phyloP scores from a whole-genome alignment of 371 early-diverging fungal species.

The Mucor plumbeus region DNA sequence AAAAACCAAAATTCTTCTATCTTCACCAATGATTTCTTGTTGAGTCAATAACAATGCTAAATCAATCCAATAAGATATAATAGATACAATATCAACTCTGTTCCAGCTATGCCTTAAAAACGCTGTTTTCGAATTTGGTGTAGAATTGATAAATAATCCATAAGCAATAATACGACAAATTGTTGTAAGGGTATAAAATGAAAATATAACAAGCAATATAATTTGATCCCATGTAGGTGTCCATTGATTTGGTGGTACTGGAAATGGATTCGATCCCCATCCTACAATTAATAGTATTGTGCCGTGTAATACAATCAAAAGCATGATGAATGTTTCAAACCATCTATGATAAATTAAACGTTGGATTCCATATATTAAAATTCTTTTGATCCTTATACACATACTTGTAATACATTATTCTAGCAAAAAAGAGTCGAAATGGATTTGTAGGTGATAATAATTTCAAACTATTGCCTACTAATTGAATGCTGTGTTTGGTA shows the following conservation, averaged over 20 bases:
- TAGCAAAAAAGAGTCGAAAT: constrained; percentile 32
- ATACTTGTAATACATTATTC: constrained; percentile 42
- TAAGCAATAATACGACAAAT: constrained; percentile 58
- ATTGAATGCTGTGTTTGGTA: constrained; percentile 11
- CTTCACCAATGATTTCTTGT: constrained; percentile 43
- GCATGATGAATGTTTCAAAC: constrained; percentile 59
- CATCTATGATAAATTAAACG: constrained; percentile 41
- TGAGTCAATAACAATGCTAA: constrained; percentile 44
- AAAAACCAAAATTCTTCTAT: constrained; percentile 56
- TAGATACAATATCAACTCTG: constrained; percentile 67
- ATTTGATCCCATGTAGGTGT: constrained; percentile 63
- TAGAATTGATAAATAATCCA: constrained; percentile 57
- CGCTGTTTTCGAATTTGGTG: constrained; percentile 31
- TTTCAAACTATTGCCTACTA: constrained; percentile 37
- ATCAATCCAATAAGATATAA: constrained; percentile 67
- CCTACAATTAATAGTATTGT: constrained; percentile 49
- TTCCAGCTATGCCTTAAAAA: constrained; percentile 73
- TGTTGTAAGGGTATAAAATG: constrained; percentile 56
- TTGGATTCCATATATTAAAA: neutral
- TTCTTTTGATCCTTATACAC: neutral
- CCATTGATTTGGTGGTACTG: constrained; percentile 48
- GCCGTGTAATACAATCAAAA: constrained; percentile 57
- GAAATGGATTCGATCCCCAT: constrained; percentile 42
- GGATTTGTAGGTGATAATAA: constrained; percentile 36
- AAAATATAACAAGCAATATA: constrained; percentile 58